phyloP scores from a whole-genome alignment of 2,329 filamentous ascomycete species.

The Cercospora sesami region DNA sequence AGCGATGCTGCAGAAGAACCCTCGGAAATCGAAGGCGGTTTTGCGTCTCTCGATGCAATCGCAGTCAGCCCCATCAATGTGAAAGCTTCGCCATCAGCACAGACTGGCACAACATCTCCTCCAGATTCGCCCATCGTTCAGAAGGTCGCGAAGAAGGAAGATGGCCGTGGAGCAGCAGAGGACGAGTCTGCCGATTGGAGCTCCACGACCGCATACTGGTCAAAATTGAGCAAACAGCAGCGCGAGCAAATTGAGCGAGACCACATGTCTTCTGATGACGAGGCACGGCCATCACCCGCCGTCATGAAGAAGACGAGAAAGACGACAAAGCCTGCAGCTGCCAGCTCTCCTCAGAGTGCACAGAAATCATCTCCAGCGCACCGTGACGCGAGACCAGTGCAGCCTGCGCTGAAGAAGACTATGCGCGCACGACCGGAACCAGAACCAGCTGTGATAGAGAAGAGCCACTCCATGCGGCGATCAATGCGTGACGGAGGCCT shows the following conservation, averaged over 20 bases:
- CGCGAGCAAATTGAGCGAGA: constrained; percentile 63
- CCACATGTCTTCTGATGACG: constrained; percentile 39
- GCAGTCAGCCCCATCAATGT: constrained; percentile 58
- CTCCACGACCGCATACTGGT: constrained; percentile 69
- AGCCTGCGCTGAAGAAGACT: constrained; percentile 46
- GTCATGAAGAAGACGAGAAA: constrained; percentile 46
- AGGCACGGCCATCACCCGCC: constrained; percentile 25
- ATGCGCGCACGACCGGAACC: constrained; percentile 35
- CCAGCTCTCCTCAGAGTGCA: constrained; percentile 10
- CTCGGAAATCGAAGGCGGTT: constrained; percentile 65
- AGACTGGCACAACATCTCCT: constrained; percentile 19
- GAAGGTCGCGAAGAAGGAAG: constrained; percentile 17
- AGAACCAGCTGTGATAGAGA: constrained; percentile 25
- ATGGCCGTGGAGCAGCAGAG: constrained; percentile 3
- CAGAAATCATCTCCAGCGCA: constrained; percentile 21
- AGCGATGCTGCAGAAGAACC: constrained; percentile 77
- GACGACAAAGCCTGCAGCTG: constrained; percentile 32
- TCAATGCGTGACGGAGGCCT: constrained; percentile 41
- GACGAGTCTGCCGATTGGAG: constrained; percentile 58
- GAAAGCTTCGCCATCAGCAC: constrained; percentile 13
- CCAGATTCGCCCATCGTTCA: constrained; percentile 33
- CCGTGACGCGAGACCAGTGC: constrained; percentile 38
- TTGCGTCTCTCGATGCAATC: constrained; percentile 71
- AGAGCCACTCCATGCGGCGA: constrained; percentile 39
- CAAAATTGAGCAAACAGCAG: constrained; percentile 62